Conservation (phyloP, 1,284 basidiomycete genomes). For the Heterobasidion occidentale region DNA sequence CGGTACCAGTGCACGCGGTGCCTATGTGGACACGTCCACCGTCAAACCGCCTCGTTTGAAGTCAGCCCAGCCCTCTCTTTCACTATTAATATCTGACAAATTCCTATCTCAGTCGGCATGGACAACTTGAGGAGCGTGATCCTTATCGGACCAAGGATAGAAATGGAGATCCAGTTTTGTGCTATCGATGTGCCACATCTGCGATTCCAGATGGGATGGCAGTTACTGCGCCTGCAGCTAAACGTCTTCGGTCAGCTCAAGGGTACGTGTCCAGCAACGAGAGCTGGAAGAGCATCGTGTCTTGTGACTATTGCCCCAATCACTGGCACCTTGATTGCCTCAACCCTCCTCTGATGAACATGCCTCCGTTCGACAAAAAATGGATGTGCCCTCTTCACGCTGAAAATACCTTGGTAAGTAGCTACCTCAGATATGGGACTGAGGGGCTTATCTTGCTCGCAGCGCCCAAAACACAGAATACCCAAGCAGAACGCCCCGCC, state of each 20-base stretch:
- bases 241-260: slow-evolving; percentile 41
- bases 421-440: background rate
- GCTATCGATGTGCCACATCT: slow-evolving; percentile 84
- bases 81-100: background rate
- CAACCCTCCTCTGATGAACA: slow-evolving; percentile 78
- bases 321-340: slow-evolving; percentile 98
- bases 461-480: slow-evolving; percentile 73
- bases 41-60: slow-evolving; percentile 73
- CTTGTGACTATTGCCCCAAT: slow-evolving; percentile 92
- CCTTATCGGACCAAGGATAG: slow-evolving; percentile 82
- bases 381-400: slow-evolving; percentile 99
- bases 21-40: slow-evolving; percentile 73
- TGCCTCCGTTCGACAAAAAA: slow-evolving; percentile 85
- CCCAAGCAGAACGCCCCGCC: slow-evolving; percentile 61
- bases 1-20: slow-evolving; percentile 62
- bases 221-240: slow-evolving; percentile 42
- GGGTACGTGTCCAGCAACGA: slow-evolving; percentile 27
- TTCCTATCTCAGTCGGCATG: slow-evolving; percentile 60
- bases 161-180: slow-evolving; percentile 76
- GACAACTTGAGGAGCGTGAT: slow-evolving; percentile 88
- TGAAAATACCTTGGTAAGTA: slow-evolving; percentile 66
- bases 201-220: slow-evolving; percentile 49
- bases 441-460: slow-evolving; percentile 3
- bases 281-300: slow-evolving; percentile 68
- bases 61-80: slow-evolving; percentile 34